These are phyloP conservation scores for Verticillium nubilum DNA, from an alignment of 2,329 filamentous ascomycete species.

Conservation along the genomic window DNA sequence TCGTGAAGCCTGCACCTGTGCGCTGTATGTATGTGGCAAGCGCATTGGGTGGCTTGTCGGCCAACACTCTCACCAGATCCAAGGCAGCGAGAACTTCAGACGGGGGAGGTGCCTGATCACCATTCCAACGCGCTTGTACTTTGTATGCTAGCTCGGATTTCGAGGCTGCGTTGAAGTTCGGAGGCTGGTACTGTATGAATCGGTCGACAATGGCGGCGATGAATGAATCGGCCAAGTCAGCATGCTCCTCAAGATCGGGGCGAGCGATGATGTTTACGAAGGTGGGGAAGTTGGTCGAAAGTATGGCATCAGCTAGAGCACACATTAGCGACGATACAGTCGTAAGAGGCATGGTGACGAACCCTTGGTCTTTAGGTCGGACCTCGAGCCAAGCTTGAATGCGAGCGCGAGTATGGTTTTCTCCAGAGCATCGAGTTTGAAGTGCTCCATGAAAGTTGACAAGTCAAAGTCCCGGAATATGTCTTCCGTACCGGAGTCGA, in stretches of 20 bases:
- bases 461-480: slow-evolving; percentile 95
- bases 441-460: slow-evolving; percentile 92
- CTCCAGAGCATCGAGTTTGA: slow-evolving; percentile 82
- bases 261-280: slow-evolving; percentile 74
- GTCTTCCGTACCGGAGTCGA: slow-evolving; percentile 86
- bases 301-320: slow-evolving; percentile 73
- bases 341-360: slow-evolving; percentile 20
- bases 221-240: slow-evolving; percentile 63
- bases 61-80: slow-evolving; percentile 61
- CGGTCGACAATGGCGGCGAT: slow-evolving; percentile 79
- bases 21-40: slow-evolving; percentile 66
- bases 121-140: slow-evolving; percentile 61
- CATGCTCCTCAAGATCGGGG: slow-evolving; percentile 56
- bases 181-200: slow-evolving; percentile 80
- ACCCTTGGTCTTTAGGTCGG: slow-evolving; percentile 89
- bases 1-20: slow-evolving; percentile 68
- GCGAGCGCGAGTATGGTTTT: slow-evolving; percentile 85
- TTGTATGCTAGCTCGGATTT: slow-evolving; percentile 65
- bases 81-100: slow-evolving; percentile 65
- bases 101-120: slow-evolving; percentile 57
- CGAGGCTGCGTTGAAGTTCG: slow-evolving; percentile 73
- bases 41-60: slow-evolving; percentile 49
- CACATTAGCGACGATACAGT: not conserved
- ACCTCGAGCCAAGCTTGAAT: slow-evolving; percentile 75
- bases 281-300: slow-evolving; percentile 71